A percentile compares a stretch with the other conserved stretches of the same genome.
phyloP scores from a whole-genome alignment of 345 rosid genomes.

The Acer negundo region DNA sequence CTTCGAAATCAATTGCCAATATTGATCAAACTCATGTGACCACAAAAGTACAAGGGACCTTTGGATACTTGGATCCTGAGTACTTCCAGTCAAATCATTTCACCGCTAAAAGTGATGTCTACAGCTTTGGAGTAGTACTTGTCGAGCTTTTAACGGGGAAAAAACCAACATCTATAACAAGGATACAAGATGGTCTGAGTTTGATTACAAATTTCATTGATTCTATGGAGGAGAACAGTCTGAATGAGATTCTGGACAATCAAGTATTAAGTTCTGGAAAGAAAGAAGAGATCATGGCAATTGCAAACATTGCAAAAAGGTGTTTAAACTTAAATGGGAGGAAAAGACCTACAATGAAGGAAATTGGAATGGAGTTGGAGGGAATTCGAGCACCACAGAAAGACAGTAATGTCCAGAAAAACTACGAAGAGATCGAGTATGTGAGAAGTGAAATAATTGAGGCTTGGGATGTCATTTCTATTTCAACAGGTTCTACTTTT shows the following conservation, averaged over 20 bases:
- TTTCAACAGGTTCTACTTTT: neutral
- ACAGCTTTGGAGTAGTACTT: neutral
- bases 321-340: neutral
- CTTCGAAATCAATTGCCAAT: neutral
- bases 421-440: neutral
- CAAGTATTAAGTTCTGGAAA: neutral
- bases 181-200: neutral
- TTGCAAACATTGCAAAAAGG: neutral
- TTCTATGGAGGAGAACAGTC: neutral
- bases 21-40: neutral
- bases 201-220: neutral
- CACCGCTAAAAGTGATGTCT: neutral
- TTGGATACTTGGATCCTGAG: neutral
- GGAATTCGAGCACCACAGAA: neutral
- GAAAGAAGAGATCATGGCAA: neutral
- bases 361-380: neutral
- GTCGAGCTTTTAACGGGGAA: neutral
- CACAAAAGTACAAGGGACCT: neutral
- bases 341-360: neutral
- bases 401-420: neutral
- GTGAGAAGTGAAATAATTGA: neutral
- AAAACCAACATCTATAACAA: neutral
- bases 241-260: neutral
- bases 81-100: neutral
- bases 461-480: neutral